Evolutionary conservation across 1,139 yeast species (phyloP), one percentile per base, ranked within the genome.

Genomic region (Martiniozyma asiatica): DNA sequence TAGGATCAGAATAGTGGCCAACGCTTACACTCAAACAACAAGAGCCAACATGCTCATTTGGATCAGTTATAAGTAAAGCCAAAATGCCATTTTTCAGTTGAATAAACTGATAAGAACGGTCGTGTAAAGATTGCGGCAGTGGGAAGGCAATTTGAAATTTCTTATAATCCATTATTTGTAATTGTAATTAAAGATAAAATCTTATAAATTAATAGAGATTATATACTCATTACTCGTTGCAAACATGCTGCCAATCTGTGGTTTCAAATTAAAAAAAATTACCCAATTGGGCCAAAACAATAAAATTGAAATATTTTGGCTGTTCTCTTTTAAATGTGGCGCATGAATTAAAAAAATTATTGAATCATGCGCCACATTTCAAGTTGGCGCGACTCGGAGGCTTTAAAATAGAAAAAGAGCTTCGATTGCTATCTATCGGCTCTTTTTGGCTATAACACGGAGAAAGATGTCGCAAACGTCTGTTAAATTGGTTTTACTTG

Each of bases 401-500:
- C n/a, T n/a, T n/a, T n/a, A n/a, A n/a, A n/a, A n/a, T n/a, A n/a
- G n/a, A n/a, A n/a, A n/a, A n/a, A n/a, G n/a, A n/a, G n/a, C n/a
- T n/a, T n/a, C n/a, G n/a, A n/a, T n/a, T n/a, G n/a, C n/a, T n/a
- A n/a, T n/a, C n/a, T n/a, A n/a, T n/a, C n/a, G n/a, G n/a, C n/a
- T n/a, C n/a, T n/a, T n/a, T n/a, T n/a, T n/a, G n/a, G n/a, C n/a
- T 16, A 11, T 24, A 14, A 8, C 14, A 16, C 14, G n/a, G n/a
- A 15, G 8, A 15, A 27, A 15, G 27, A 24, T 24, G 25, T 26
- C 39, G 7, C 52, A 48, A 32, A 79, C 85, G 24, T 72, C 93
- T 9, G 93, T 87, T 33, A 87, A 87, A 56, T 67, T 87, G 35
- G 97, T 87, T 14, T 68, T 87, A 28, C 63, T 87, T 33, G 97